Base-by-base conservation (phyloP, 2,329 filamentous ascomycete species). In the Penicillium sp. region DNA sequence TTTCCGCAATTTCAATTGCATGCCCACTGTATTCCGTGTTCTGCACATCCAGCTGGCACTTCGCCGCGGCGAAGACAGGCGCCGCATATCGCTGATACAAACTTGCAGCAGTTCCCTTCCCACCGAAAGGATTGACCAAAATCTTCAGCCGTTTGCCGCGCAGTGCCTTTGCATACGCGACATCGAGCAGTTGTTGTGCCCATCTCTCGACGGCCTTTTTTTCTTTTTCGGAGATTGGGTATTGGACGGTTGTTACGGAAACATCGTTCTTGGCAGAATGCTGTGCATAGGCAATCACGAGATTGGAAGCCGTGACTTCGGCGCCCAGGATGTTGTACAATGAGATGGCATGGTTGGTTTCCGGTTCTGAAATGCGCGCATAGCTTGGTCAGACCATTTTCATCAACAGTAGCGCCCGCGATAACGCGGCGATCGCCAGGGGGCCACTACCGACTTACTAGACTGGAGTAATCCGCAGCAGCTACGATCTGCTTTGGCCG, bases 311-410 rank as follows among this genome's bases (percentile, higher is more conserved):
- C 46, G 79, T 77, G 29, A 88, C 70, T 61, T 90, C 86, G 38
- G 88, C 90, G 87, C 90, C 95, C 46, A 97, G 85, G 58, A 97
- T 77, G 69, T 96, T 89, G 76, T 90, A 92, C 58, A 91, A 87
- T 2, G 89, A 86, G 31, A 97, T 87, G 6, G 82, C 78, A 59
- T 78, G 77, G 31, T 79, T 83, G 32, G 76, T 75, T 56, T 81
- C 70, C 56, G 71, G 76, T 79, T 59, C 39, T 50, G 10, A 21
- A 29, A 32, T 44, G 32, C 21, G 10, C n/a, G 35, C 7, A 25
- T 12, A 40, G 21, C 25, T 31, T 7, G 23, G 40, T 60, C 48
- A 63, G 54, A 39, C 21, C n/a, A 15, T 21, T 46, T 29, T n/a
- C 29, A 52, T 37, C 39, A 16, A 46, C 8, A 25, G 56, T 27